A percentile compares a stretch with the other conserved stretches of the same genome.
Evolutionary conservation across 1,139 yeast species (phyloP).

Genomic region (Blastobotrys elegans): DNA sequence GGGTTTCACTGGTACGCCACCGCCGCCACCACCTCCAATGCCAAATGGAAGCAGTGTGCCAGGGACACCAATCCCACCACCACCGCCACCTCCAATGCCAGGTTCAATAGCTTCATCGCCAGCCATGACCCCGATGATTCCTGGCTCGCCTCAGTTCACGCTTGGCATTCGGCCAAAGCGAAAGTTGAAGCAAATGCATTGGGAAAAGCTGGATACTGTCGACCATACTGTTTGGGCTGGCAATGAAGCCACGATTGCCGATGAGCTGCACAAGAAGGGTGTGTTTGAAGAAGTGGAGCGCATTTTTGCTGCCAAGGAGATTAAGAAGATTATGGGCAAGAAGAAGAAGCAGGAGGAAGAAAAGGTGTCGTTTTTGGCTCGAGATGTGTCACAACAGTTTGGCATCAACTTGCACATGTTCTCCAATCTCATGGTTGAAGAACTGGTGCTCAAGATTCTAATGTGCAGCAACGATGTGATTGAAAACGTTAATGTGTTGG

Average conservation of each 20-base stretch:
- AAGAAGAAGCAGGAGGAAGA: conserved; percentile 36
- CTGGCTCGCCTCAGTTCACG: conserved; percentile 22
- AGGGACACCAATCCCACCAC: conserved; percentile 24
- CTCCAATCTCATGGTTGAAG: conserved; percentile 55
- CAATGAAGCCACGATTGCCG: conserved; percentile 44
- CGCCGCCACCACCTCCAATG: conserved; percentile 32
- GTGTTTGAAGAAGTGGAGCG: conserved; percentile 72
- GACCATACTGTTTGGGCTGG: conserved; percentile 77
- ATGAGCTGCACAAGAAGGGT: conserved; percentile 60
- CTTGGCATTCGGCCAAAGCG: conserved; percentile 46
- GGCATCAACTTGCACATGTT: conserved; percentile 88
- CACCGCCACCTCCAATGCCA: conserved; percentile 30
- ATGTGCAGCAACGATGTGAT: conserved; percentile 68
- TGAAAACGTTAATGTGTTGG: conserved; percentile 66
- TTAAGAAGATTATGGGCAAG: conserved; percentile 38
- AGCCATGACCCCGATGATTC: conserved; percentile 20
- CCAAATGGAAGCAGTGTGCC: conserved; percentile 12
- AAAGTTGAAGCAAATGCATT: conserved; percentile 86
- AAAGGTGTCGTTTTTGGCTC: conserved; percentile 59
- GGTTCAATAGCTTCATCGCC: conserved; percentile 18
- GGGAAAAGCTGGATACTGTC: conserved; percentile 73
- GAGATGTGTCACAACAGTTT: conserved; percentile 85
- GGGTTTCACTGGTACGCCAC: conserved; percentile 17
- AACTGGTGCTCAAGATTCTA: conserved; percentile 59
- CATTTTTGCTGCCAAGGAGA: conserved; percentile 64